Percentiles rank a stretch among this genome's conserved stretches.
Evolutionary conservation across 2,329 filamentous ascomycete genomes (phyloP).

Genomic region (Fusarium odoratissimum): DNA sequence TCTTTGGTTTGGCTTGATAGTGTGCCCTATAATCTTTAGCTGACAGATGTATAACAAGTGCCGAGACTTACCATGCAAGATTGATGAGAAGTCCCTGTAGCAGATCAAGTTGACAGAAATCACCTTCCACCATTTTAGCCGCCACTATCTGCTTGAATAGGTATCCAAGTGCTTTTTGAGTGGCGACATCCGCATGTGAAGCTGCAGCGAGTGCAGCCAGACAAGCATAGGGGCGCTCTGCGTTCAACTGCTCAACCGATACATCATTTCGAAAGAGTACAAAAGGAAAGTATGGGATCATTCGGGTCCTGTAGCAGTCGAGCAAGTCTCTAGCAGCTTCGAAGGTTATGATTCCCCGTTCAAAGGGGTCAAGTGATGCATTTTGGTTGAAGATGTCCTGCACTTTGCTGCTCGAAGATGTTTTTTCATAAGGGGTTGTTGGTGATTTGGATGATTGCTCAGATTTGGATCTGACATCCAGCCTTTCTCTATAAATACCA

Average conservation of each 20-base stretch:
- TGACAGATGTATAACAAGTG: fast-evolving
- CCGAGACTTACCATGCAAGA: constrained; percentile 44
- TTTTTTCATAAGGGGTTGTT: neutral
- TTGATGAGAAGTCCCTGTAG: constrained; percentile 48
- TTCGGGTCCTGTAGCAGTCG: constrained; percentile 28
- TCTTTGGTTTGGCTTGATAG: constrained; percentile 45
- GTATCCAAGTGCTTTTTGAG: constrained; percentile 36
- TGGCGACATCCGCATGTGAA: constrained; percentile 19
- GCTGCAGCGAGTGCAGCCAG: constrained; percentile 44
- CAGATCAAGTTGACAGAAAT: constrained; percentile 44
- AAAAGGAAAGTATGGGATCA: constrained; percentile 47
- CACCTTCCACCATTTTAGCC: constrained; percentile 26
- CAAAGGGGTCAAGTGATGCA: constrained; percentile 39
- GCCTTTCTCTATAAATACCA: neutral
- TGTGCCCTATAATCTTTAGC: constrained; percentile 45
- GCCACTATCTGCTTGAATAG: constrained; percentile 45
- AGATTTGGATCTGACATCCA: neutral
- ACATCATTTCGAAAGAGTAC: constrained; percentile 36
- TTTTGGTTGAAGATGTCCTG: constrained; percentile 1
- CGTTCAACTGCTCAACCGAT: constrained; percentile 29
- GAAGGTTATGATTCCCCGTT: constrained; percentile 21
- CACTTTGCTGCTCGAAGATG: neutral
- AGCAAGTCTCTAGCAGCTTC: constrained; percentile 34
- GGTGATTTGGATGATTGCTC: constrained; percentile 24
- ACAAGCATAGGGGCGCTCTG: constrained; percentile 39